Evolutionary conservation across 2,329 filamentous ascomycete species (phyloP).

Genomic region (Paraconiothyrium sp.): DNA sequence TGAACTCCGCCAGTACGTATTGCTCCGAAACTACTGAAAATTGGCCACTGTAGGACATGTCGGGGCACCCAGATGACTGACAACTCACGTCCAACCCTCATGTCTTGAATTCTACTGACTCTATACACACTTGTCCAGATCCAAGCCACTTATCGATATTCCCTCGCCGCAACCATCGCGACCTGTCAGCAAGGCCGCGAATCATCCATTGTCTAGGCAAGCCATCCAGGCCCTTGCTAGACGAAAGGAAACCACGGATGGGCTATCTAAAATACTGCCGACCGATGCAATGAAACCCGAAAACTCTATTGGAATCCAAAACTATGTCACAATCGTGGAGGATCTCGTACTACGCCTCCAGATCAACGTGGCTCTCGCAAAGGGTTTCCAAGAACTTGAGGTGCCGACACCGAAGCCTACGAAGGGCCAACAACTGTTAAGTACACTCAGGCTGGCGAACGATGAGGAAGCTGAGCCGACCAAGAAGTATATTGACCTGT

Average conservation of each 20-base stretch:
- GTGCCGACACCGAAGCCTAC: conserved; percentile 62
- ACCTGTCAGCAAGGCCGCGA: conserved; percentile 40
- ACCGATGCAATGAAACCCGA: conserved; percentile 76
- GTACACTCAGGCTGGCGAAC: conserved; percentile 34
- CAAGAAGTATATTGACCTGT: conserved; percentile 86
- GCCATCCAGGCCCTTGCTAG: conserved; percentile 44
- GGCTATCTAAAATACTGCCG: conserved; percentile 69
- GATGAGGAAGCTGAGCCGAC: conserved; percentile 63
- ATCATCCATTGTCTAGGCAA: conserved; percentile 41
- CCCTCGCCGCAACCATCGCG: conserved; percentile 57
- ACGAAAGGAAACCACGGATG: conserved; percentile 56
- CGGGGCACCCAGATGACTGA: neutral
- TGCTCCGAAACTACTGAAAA: neutral
- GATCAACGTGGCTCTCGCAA: conserved; percentile 85
- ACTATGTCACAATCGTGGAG: conserved; percentile 84
- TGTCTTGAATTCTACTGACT: neutral
- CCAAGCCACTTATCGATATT: conserved; percentile 66
- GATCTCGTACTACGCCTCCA: conserved; percentile 80
- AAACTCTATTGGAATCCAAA: conserved; percentile 72
- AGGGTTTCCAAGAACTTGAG: conserved; percentile 80
- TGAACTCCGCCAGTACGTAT: conserved; percentile 66
- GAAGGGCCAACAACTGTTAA: conserved; percentile 36
- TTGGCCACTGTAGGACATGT: neutral
- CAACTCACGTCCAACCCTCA: neutral
- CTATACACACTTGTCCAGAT: conserved; percentile 31